Conservation (phyloP, 345 rosid genomes). For the Carallia pectinifolia region DNA sequence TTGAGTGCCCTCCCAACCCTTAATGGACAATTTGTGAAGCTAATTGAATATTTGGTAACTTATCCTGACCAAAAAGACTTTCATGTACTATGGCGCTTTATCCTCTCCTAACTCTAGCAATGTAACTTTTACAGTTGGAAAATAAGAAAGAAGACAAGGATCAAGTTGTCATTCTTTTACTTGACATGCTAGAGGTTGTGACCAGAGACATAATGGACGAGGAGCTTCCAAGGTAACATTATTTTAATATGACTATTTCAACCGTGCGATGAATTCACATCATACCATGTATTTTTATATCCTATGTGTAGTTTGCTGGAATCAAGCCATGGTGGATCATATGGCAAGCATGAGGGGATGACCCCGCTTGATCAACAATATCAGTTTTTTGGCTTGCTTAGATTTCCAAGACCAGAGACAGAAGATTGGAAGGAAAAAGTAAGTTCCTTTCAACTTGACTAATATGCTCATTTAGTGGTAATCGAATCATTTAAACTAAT, state of each 20-base stretch:
- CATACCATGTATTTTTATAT: slow-evolving; percentile 10
- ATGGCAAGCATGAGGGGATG: slow-evolving; percentile 50
- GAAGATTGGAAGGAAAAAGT: slow-evolving; percentile 62
- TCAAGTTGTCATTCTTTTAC: slow-evolving; percentile 48
- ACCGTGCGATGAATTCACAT: slow-evolving; percentile 2
- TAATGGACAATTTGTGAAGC: background rate
- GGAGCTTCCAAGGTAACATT: slow-evolving; percentile 42
- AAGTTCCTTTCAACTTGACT: slow-evolving; percentile 14
- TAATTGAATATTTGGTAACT: background rate
- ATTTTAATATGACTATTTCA: slow-evolving; percentile 11
- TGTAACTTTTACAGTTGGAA: slow-evolving; percentile 26
- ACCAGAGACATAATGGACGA: slow-evolving; percentile 61
- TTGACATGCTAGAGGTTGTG: slow-evolving; percentile 58
- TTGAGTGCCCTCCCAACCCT: background rate
- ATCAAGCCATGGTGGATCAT: slow-evolving; percentile 44
- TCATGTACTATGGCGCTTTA: background rate
- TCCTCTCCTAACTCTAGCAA: background rate
- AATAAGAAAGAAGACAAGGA: slow-evolving; percentile 47
- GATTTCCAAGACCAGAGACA: slow-evolving; percentile 42
- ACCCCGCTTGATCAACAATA: slow-evolving; percentile 52
- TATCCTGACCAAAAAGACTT: background rate
- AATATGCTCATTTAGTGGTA: too few relatives aligned
- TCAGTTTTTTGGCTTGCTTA: slow-evolving; percentile 43
- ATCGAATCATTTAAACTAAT: background rate
- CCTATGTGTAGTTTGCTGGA: slow-evolving; percentile 39